These are phyloP conservation scores for Epichloe baconii DNA, from an alignment of 2,329 filamentous ascomycete species.

Conservation along the genomic window DNA sequence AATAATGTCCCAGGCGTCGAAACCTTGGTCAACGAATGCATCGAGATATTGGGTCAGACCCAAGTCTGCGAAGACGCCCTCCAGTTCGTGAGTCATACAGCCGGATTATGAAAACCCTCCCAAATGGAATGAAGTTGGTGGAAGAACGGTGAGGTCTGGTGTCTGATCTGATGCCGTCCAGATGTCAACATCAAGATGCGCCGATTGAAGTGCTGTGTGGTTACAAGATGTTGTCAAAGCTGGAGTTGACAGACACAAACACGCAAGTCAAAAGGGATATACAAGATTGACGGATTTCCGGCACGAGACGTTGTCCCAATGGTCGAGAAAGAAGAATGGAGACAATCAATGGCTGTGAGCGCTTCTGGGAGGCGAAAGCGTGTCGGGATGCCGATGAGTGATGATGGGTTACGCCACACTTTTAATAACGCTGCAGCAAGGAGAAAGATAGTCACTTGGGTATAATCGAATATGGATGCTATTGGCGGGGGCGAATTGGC, in stretches of 20 bases:
- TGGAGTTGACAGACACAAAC: background rate
- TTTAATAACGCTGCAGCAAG: background rate
- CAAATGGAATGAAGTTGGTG: background rate
- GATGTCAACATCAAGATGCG: conserved; percentile 8
- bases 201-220: background rate
- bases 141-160: background rate
- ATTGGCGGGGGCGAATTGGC: background rate
- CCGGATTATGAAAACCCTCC: conserved; percentile 6
- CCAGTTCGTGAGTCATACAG: conserved; percentile 44
- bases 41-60: conserved; percentile 67
- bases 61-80: conserved; percentile 56
- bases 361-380: background rate
- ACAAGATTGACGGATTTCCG: background rate
- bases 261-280: background rate
- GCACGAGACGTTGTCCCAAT: background rate
- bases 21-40: conserved; percentile 62
- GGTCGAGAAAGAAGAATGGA: background rate
- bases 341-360: background rate
- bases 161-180: background rate
- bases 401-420: background rate
- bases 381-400: background rate
- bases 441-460: background rate
- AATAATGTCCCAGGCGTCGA: conserved; percentile 75
- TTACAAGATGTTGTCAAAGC: background rate
- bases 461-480: background rate